phyloP scores from a whole-genome alignment of 2,329 filamentous ascomycete genomes.

The Neurospora crassa region DNA sequence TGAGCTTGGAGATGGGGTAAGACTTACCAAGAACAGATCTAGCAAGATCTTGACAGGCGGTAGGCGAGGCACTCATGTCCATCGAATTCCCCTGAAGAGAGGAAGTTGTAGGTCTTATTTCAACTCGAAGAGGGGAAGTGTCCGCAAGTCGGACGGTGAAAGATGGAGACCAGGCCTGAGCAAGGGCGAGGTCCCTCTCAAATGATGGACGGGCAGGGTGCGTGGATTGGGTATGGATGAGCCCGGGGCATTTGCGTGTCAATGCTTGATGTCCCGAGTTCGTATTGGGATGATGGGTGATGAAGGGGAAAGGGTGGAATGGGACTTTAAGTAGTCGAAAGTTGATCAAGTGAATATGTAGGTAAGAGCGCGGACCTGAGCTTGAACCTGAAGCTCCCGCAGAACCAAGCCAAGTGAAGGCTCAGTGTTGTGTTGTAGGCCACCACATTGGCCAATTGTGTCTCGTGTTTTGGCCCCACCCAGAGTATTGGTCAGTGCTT shows the following conservation, averaged over 20 bases:
- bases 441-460: background rate
- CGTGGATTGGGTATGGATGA: background rate
- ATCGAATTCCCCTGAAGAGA: background rate
- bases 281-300: background rate
- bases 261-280: background rate
- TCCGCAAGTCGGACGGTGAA: background rate
- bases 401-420: background rate
- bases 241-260: background rate
- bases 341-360: background rate
- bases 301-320: background rate
- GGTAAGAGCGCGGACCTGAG: background rate
- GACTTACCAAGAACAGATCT: background rate
- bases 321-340: background rate
- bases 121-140: background rate
- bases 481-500: background rate
- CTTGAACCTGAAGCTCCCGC: background rate
- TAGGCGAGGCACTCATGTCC: background rate
- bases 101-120: background rate
- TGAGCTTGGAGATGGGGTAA: background rate
- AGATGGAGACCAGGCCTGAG: background rate
- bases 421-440: background rate
- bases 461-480: background rate
- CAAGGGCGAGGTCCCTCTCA: background rate
- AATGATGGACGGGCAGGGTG: background rate
- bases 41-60: background rate